Base-by-base conservation (phyloP, 768 basidiomycete genomes). In the Megacollybia marginata region DNA sequence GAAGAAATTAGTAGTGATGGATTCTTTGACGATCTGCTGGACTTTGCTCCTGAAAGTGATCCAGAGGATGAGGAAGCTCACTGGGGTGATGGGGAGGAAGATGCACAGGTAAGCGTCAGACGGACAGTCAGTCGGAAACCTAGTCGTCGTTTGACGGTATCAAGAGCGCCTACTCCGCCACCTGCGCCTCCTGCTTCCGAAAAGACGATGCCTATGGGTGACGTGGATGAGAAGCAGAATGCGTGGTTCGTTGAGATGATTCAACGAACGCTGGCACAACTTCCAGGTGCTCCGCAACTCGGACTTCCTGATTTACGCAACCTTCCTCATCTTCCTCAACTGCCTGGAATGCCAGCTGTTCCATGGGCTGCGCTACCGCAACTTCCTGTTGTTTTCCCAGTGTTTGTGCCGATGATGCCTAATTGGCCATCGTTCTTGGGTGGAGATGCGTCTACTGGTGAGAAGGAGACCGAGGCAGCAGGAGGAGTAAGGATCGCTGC, bases 361-460 rank as follows among this genome's bases (percentile, higher is more conserved):
- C 76, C 78, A 33, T 83, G 82, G 83, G 72, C 62, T 42, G 74
- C 75, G 23, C 60, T 85, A 13, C 82, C 82, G 5, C 83, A 85
- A 53, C 73, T 86, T 50, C 84, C 84, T 2, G 72, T 87, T 66
- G 85, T 87, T 11, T 90, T 92, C 75, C 88, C 89, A 15, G 76
- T 90, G 19, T 76, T 83, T 52, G 80, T 90, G 13, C 86, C 89
- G 4, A 73, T 74, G 5, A 64, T 76, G 60, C 78, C 84, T 32
- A 73, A 69, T 18, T 84, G 80, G 80, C 74, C 80, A 1, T 75
- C 81, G 15, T 79, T 88, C 63, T 69, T 83, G 49, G 76, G 80
- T 48, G 79, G 76, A n/a, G 62, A 57, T 31, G 52, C 56, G 9
- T 62, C 61, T 47, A 59, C 60, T 38, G 57, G 50, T 44, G 45